phyloP scores from a whole-genome alignment of 306 rosid genomes.

The Trifolium pratense region DNA sequence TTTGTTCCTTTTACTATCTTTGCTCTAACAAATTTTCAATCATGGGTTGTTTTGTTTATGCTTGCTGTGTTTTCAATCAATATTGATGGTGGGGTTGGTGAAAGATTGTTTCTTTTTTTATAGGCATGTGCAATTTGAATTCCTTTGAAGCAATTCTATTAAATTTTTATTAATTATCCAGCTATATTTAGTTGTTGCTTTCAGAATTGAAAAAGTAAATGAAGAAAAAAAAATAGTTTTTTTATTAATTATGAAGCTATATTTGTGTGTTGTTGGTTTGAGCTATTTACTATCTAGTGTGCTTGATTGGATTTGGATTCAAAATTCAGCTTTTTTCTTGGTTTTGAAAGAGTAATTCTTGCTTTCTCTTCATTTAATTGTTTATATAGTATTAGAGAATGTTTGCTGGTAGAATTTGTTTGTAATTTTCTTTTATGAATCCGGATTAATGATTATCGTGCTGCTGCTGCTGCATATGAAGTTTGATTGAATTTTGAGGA shows the following conservation, averaged over 20 bases:
- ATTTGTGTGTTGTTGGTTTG: neutral
- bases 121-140: slow-evolving; percentile 40
- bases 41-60: slow-evolving; percentile 17
- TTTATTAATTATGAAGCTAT: neutral
- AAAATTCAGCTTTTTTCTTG: slow-evolving; percentile 21
- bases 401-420: slow-evolving; percentile 13
- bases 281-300: slow-evolving; percentile 3
- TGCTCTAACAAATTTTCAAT: slow-evolving; percentile 31
- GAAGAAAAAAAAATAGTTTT: slow-evolving; percentile 14
- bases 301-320: slow-evolving; percentile 19
- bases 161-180: slow-evolving; percentile 28
- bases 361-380: no score
- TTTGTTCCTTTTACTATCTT: slow-evolving; percentile 27
- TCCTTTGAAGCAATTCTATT: slow-evolving; percentile 44
- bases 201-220: neutral
- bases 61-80: slow-evolving; percentile 46
- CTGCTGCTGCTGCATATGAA: slow-evolving; percentile 27
- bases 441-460: slow-evolving; percentile 12
- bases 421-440: slow-evolving; percentile 25
- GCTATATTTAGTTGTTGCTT: slow-evolving; percentile 34
- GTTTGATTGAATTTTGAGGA: slow-evolving; percentile 13
- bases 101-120: slow-evolving; percentile 15
- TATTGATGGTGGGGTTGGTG: slow-evolving; percentile 45
- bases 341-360: slow-evolving; percentile 3
- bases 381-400: neutral